Evolutionary conservation across 2,329 filamentous ascomycete genomes (phyloP).

Genomic region (Thelonectria rubi): DNA sequence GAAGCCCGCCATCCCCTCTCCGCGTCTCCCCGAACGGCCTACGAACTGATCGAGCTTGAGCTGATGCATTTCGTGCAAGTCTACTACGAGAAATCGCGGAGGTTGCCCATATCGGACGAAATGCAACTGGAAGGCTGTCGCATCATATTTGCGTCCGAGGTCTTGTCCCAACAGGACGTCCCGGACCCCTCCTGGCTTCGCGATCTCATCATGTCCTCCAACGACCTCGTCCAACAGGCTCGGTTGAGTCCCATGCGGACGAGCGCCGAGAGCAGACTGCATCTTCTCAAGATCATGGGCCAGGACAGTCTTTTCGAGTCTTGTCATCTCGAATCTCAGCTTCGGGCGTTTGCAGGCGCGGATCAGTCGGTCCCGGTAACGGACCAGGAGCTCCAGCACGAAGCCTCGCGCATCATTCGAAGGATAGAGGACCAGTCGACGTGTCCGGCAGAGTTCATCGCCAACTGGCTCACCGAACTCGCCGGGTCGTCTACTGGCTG

Average conservation of each 20-base stretch:
- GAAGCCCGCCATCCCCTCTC: conserved; percentile 19
- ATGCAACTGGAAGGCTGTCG: conserved; percentile 28
- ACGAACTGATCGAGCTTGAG: conserved; percentile 26
- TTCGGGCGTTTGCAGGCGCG: conserved; percentile 32
- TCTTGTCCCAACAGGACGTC: not conserved
- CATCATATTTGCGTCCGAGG: conserved; percentile 23
- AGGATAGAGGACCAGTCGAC: conserved; percentile 33
- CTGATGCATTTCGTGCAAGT: conserved; percentile 23
- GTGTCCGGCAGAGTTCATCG: conserved; percentile 37
- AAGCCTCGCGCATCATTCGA: conserved; percentile 36
- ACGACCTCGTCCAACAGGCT: conserved; percentile 29
- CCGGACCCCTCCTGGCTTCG: conserved; percentile 30
- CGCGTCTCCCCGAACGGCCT: conserved; percentile 21
- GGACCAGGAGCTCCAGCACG: conserved; percentile 32
- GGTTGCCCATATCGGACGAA: conserved; percentile 14
- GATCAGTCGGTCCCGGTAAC: conserved; percentile 12
- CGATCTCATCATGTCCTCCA: conserved; percentile 32
- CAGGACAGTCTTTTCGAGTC: conserved; percentile 43
- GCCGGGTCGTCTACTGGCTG: conserved; percentile 33
- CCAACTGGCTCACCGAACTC: conserved; percentile 37
- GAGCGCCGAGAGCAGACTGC: conserved; percentile 36
- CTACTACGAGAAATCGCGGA: conserved; percentile 17
- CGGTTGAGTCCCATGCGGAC: conserved; percentile 41
- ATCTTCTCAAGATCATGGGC: conserved; percentile 39
- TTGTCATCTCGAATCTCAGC: conserved; percentile 41